Percentiles rank a stretch among this genome's conserved stretches.
These are phyloP conservation scores for Croton setiger DNA, from an alignment of 441 rosid species.

Conservation along the genomic window DNA sequence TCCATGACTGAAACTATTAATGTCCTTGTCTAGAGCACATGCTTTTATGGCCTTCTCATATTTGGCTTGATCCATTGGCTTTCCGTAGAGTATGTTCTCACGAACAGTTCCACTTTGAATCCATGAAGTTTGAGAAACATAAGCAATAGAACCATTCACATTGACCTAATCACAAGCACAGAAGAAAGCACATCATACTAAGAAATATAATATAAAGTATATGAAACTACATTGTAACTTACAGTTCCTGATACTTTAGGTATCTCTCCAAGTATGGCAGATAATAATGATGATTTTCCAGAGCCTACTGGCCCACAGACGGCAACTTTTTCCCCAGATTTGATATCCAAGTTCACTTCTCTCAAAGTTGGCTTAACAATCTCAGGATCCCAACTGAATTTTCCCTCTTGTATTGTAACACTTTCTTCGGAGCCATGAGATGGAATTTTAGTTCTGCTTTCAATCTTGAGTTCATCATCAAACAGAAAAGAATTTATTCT, in stretches of 20 bases:
- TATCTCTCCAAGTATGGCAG: constrained; percentile 76
- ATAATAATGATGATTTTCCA: constrained; percentile 79
- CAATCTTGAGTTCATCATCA: constrained; percentile 61
- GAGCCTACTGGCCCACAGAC: constrained; percentile 88
- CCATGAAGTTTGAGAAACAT: constrained; percentile 90
- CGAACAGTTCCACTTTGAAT: constrained; percentile 86
- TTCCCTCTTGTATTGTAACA: constrained; percentile 51
- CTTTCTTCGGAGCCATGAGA: constrained; percentile 26
- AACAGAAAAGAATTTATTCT: constrained; percentile 64
- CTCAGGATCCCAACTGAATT: constrained; percentile 77
- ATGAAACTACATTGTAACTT: constrained; percentile 25
- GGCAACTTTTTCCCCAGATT: constrained; percentile 62
- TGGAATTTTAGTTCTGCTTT: constrained; percentile 27
- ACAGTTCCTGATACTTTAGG: constrained; percentile 72
- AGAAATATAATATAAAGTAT: neutral
- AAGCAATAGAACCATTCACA: constrained; percentile 61
- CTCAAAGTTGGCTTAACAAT: constrained; percentile 35
- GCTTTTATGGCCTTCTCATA: constrained; percentile 60
- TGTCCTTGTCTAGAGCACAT: constrained; percentile 79
- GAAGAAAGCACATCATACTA: constrained; percentile 13
- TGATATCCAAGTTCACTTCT: constrained; percentile 42
- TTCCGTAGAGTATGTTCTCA: constrained; percentile 78
- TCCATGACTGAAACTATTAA: constrained; percentile 55
- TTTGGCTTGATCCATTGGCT: constrained; percentile 54
- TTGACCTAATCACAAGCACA: constrained; percentile 41